Percentiles rank a stretch among this genome's conserved stretches.
These are phyloP conservation scores for Arctostaphylos glauca DNA, from an alignment of 148 eudicot species.

Conservation along the genomic window DNA sequence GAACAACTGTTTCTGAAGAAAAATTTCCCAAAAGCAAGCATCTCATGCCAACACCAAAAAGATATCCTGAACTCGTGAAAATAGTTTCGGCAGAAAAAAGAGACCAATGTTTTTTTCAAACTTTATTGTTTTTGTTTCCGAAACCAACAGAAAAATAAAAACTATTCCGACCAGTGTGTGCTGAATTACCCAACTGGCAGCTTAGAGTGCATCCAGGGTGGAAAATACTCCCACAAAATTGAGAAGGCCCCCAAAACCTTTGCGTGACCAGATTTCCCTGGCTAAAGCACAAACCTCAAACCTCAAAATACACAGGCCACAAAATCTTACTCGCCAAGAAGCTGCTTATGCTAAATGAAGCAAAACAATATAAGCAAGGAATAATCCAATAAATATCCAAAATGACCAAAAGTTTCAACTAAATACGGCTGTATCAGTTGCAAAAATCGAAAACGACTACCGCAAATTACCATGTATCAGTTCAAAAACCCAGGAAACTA, in stretches of 20 bases:
- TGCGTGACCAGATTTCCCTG: neutral
- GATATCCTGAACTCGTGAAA: neutral
- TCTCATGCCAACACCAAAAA: neutral
- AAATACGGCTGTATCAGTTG: neutral
- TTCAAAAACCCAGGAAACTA: neutral
- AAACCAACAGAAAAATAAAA: neutral
- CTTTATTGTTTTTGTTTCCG: neutral
- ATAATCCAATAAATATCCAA: neutral
- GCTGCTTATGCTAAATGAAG: neutral
- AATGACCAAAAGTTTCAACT: neutral
- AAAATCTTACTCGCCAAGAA: neutral
- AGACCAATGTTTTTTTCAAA: neutral
- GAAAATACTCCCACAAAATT: neutral
- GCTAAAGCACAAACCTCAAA: conserved; percentile 3
- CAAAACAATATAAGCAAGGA: neutral
- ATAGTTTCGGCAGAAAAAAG: neutral
- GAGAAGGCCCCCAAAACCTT: neutral
- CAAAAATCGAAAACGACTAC: neutral
- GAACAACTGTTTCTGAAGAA: neutral
- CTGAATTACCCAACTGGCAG: conserved; percentile 2
- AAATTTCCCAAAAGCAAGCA: neutral
- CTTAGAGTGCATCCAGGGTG: neutral
- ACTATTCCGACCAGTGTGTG: neutral
- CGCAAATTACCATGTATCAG: neutral
- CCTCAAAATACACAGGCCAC: neutral